Conservation (phyloP, 2,329 filamentous ascomycete species). For the Colletotrichum limetticola region DNA sequence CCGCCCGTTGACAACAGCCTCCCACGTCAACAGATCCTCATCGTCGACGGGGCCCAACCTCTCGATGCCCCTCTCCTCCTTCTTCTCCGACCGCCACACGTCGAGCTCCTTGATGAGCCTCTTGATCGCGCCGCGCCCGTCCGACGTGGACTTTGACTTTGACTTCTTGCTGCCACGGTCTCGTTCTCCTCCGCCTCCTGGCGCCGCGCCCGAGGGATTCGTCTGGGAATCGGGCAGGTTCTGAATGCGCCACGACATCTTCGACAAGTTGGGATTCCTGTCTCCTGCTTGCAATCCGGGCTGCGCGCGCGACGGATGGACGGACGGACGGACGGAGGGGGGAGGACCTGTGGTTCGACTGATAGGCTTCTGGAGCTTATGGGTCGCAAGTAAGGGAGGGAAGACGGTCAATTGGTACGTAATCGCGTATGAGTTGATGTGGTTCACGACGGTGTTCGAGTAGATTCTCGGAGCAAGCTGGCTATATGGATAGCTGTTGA, state of each 20-base stretch:
- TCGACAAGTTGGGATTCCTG: no score
- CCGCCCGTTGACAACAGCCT: slow-evolving; percentile 69
- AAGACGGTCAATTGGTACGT: background rate
- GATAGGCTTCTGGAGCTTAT: background rate
- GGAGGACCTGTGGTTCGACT: background rate
- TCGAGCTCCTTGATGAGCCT: slow-evolving; percentile 69
- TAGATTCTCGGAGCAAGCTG: background rate
- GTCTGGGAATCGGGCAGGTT: slow-evolving; percentile 33
- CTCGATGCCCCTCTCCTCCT: slow-evolving; percentile 65
- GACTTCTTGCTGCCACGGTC: background rate
- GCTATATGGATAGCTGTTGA: background rate
- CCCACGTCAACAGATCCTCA: slow-evolving; percentile 67
- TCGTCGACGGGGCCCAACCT: slow-evolving; percentile 66
- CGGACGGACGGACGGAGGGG: no score
- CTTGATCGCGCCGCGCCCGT: slow-evolving; percentile 58
- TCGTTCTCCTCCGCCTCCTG: background rate
- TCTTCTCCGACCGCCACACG: slow-evolving; percentile 60
- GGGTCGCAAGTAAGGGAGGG: background rate
- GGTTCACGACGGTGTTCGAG: background rate
- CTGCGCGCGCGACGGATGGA: background rate
- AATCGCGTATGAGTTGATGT: no score
- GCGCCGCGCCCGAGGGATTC: slow-evolving; percentile 30
- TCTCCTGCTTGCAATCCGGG: background rate
- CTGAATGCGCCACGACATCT: slow-evolving; percentile 37
- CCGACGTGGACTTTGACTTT: slow-evolving; percentile 43